phyloP scores from a whole-genome alignment of 164 flowering plant genomes.

The Buxus sempervirens region DNA sequence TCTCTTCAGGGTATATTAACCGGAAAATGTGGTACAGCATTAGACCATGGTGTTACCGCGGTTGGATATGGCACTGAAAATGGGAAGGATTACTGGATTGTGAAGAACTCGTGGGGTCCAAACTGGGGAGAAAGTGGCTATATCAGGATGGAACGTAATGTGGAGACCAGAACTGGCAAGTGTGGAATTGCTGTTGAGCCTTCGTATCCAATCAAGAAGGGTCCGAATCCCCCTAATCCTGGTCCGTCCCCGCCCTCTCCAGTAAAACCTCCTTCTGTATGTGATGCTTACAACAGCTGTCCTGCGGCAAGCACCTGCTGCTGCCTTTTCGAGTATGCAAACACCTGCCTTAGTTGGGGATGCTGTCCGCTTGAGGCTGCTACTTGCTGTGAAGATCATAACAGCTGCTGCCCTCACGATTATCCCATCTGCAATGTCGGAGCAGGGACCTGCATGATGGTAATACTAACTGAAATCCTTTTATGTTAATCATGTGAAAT shows the following conservation, averaged over 20 bases:
- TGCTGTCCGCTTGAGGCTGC: constrained; percentile 94
- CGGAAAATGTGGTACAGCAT: constrained; percentile 67
- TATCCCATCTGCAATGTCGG: constrained; percentile 73
- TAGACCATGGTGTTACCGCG: constrained; percentile 89
- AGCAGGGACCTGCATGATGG: constrained; percentile 69
- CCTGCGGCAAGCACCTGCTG: constrained; percentile 74
- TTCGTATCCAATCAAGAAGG: constrained; percentile 79
- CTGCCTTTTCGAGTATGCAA: constrained; percentile 48
- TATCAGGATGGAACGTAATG: constrained; percentile 68
- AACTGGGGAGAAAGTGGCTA: constrained; percentile 89
- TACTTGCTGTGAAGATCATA: constrained; percentile 80
- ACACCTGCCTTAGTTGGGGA: constrained; percentile 76
- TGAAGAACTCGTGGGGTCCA: constrained; percentile 87
- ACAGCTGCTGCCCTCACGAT: constrained; percentile 91
- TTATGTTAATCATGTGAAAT: not conserved
- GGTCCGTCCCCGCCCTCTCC: constrained; percentile 90
- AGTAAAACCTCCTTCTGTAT: constrained; percentile 48
- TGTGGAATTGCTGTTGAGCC: constrained; percentile 87
- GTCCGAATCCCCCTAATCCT: constrained; percentile 87
- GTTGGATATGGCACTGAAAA: constrained; percentile 89
- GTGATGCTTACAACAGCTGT: constrained; percentile 64
- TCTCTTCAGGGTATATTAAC: constrained; percentile 70
- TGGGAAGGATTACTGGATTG: constrained; percentile 84
- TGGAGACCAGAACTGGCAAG: constrained; percentile 40
- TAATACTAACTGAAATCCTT: constrained; percentile 7